Evolutionary conservation across 2,329 filamentous ascomycete genomes (phyloP).

Genomic region (Phaeomoniella chlamydospora): DNA sequence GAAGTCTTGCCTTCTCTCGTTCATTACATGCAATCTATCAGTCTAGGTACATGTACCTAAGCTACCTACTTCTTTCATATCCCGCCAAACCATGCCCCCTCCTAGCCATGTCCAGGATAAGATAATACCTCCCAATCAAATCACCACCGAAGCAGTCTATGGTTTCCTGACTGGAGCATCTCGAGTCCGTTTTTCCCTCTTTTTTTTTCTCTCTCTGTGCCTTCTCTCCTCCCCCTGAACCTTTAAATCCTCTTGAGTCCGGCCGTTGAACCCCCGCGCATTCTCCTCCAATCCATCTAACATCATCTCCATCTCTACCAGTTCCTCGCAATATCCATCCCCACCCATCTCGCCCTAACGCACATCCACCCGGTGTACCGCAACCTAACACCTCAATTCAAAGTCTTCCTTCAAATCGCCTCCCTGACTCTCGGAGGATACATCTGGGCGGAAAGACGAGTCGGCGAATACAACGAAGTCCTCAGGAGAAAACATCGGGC

Average conservation of each 20-base stretch:
- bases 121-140: slow-evolving; percentile 24
- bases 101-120: slow-evolving; percentile 19
- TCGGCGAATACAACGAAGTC: slow-evolving; percentile 29
- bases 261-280: too few relatives aligned
- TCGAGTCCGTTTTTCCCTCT: slow-evolving; percentile 9
- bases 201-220: slow-evolving; percentile 3
- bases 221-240: slow-evolving; percentile 1
- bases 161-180: slow-evolving; percentile 26
- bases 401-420: slow-evolving; percentile 32
- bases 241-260: too few relatives aligned
- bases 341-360: slow-evolving; percentile 28
- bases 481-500: slow-evolving; percentile 24
- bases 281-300: not conserved
- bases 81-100: slow-evolving; percentile 23
- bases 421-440: slow-evolving; percentile 32
- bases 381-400: slow-evolving; percentile 32
- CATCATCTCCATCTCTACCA: not conserved
- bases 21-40: too few relatives aligned
- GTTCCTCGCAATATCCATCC: slow-evolving; percentile 29
- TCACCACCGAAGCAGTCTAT: slow-evolving; percentile 21
- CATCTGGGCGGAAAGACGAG: slow-evolving; percentile 31
- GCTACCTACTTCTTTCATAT: too few relatives aligned
- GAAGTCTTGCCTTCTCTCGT: too few relatives aligned
- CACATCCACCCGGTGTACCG: slow-evolving; percentile 27
- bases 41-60: too few relatives aligned